phyloP scores from a whole-genome alignment of 371 early-diverging fungal genomes.

The Haplosporangium sp. region DNA sequence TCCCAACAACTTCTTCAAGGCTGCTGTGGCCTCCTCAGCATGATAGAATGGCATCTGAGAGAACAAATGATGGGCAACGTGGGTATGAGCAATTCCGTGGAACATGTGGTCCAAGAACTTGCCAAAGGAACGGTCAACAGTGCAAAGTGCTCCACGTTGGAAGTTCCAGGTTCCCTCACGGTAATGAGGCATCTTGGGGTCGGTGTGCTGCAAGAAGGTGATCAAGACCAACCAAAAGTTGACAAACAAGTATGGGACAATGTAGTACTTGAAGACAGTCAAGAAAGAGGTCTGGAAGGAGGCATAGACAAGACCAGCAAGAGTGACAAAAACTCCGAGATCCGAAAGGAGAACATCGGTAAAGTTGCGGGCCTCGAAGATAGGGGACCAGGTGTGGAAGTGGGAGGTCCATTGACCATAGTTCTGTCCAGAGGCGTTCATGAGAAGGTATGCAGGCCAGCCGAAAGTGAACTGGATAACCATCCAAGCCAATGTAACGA shows the following conservation, averaged over 20 bases:
- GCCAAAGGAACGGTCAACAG: conserved; percentile 89
- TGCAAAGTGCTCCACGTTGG: conserved; percentile 83
- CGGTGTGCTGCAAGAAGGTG: conserved; percentile 92
- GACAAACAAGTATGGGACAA: conserved; percentile 85
- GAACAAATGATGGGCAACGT: conserved; percentile 92
- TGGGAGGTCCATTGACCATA: conserved; percentile 84
- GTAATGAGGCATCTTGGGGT: conserved; percentile 86
- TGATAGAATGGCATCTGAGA: conserved; percentile 94
- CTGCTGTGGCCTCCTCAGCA: conserved; percentile 84
- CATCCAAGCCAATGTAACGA: conserved; percentile 68
- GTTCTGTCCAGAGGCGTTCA: conserved; percentile 80
- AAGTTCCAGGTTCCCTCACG: conserved; percentile 84
- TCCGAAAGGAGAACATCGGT: conserved; percentile 74
- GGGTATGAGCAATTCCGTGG: conserved; percentile 87
- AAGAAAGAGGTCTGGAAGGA: conserved; percentile 64
- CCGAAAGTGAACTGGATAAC: conserved; percentile 78
- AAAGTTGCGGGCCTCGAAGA: conserved; percentile 80
- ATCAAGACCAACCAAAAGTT: conserved; percentile 91
- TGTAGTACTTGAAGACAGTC: conserved; percentile 81
- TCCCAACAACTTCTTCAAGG: conserved; percentile 80
- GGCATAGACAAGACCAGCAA: conserved; percentile 66
- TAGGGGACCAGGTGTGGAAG: conserved; percentile 79
- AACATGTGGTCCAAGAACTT: conserved; percentile 81
- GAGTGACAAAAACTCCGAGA: conserved; percentile 70
- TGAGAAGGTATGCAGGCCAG: conserved; percentile 86